Conservation (phyloP, 2,329 filamentous ascomycete genomes). For the Ascochyta koolunga region DNA sequence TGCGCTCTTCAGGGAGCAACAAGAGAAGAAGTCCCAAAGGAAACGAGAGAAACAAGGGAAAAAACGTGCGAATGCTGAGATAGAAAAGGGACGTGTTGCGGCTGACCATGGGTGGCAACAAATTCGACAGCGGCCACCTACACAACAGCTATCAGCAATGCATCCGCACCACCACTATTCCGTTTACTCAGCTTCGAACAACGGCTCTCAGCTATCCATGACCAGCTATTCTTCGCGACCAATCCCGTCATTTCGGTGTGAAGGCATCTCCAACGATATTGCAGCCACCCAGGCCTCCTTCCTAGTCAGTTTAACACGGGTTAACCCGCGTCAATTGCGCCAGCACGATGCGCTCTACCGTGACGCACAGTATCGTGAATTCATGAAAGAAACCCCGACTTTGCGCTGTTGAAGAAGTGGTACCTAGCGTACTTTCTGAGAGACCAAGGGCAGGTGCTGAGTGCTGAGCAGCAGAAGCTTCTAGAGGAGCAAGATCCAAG, state of each 20-base stretch:
- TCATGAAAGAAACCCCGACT: background rate
- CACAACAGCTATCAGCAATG: background rate
- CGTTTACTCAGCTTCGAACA: background rate
- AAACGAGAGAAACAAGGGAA: no score
- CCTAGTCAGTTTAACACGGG: background rate
- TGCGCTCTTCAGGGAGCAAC: background rate
- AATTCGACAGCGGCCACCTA: background rate
- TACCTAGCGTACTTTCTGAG: background rate
- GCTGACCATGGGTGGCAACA: no score
- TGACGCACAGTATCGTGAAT: constrained; percentile 1
- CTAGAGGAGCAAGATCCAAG: background rate
- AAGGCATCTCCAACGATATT: background rate
- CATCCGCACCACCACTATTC: background rate
- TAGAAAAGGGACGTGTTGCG: background rate
- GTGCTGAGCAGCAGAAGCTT: background rate
- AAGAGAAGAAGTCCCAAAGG: background rate
- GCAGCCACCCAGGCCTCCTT: constrained; percentile 1
- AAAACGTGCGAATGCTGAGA: background rate
- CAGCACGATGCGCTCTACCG: background rate
- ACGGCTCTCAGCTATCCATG: background rate
- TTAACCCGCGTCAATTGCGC: background rate
- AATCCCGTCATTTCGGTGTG: background rate
- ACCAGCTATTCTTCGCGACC: background rate
- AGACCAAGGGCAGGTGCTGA: background rate
- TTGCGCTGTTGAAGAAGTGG: background rate